A percentile compares a stretch with the other conserved stretches of the same genome.
Conservation (phyloP, 2,329 filamentous ascomycete genomes). For the Diaporthe velutina region DNA sequence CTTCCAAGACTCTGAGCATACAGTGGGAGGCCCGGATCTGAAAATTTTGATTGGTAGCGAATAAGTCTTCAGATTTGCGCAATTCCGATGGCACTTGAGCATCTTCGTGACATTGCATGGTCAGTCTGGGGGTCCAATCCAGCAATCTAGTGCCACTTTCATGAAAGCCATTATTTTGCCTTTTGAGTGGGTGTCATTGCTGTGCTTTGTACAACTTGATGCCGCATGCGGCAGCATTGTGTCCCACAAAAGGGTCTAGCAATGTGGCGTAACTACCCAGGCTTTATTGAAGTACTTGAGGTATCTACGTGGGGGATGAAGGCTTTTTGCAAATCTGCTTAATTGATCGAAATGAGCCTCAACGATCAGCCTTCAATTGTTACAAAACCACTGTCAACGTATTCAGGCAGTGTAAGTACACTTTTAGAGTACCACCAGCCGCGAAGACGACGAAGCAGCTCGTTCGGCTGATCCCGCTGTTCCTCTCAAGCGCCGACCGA, state of each 20-base stretch:
- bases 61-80: no score
- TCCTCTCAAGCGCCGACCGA: background rate
- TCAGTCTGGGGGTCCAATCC: background rate
- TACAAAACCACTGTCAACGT: background rate
- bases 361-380: background rate
- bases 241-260: background rate
- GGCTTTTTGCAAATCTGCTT: background rate
- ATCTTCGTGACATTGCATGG: background rate
- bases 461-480: background rate
- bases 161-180: rapidly evolving
- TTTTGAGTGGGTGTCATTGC: background rate
- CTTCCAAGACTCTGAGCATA: no score
- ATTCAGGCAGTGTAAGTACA: background rate
- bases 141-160: background rate
- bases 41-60: no score
- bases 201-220: background rate
- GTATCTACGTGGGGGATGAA: background rate
- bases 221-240: background rate
- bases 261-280: no score
- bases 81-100: background rate
- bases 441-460: background rate
- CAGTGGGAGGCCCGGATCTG: no score
- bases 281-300: no score
- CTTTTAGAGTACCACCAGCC: background rate
- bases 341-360: background rate